These are phyloP conservation scores for Dactylellina haptotyla DNA, from an alignment of 2,329 filamentous ascomycete species.

Conservation along the genomic window DNA sequence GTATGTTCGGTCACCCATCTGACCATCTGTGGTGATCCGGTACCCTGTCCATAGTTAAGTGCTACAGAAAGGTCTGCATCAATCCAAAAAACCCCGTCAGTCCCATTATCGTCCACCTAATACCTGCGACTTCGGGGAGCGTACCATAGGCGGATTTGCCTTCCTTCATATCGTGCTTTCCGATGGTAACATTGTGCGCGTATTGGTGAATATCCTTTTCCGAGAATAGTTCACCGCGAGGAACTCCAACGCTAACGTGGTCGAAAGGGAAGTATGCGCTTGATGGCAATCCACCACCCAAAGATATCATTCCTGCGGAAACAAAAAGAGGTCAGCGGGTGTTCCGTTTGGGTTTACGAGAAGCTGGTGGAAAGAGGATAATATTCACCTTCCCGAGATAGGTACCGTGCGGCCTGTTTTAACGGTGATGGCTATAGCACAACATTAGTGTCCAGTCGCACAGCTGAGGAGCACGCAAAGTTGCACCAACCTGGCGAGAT, in stretches of 20 bases:
- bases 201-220: conserved; percentile 72
- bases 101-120: conserved; percentile 11
- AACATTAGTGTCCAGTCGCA: conserved; percentile 18
- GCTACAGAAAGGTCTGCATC: conserved; percentile 79
- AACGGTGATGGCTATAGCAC: conserved; percentile 50
- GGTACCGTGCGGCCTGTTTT: conserved; percentile 48
- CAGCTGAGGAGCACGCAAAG: conserved; percentile 9
- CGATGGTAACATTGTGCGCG: conserved; percentile 72
- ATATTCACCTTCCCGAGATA: conserved; percentile 45
- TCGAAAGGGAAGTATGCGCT: conserved; percentile 93
- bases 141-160: conserved; percentile 68
- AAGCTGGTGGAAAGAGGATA: neutral
- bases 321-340: conserved; percentile 1
- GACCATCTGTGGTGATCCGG: conserved; percentile 84
- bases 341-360: neutral
- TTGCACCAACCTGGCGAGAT: conserved; percentile 49
- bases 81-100: conserved; percentile 18
- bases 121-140: neutral
- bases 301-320: conserved; percentile 75
- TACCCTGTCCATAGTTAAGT: conserved; percentile 91
- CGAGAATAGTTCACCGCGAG: conserved; percentile 74
- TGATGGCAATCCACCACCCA: conserved; percentile 90
- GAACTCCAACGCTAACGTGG: conserved; percentile 77
- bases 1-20: conserved; percentile 95
- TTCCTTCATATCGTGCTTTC: conserved; percentile 82